These are phyloP conservation scores for Phyllosticta citriasiana DNA, from an alignment of 2,329 filamentous ascomycete species.

Conservation along the genomic window DNA sequence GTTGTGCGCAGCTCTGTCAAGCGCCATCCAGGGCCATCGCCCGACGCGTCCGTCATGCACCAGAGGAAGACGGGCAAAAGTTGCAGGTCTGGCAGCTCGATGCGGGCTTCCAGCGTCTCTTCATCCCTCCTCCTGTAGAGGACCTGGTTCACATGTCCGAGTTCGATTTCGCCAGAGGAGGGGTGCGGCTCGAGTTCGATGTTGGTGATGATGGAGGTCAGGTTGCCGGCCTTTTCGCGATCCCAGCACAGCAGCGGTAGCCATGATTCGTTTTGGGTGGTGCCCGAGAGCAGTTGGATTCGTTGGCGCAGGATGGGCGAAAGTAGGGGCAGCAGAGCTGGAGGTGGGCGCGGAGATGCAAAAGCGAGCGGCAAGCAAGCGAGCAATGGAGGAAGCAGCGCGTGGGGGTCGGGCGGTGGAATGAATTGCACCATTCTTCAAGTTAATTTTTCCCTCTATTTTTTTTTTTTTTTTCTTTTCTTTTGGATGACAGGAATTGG, in stretches of 20 bases:
- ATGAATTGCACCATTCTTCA: slow-evolving; percentile 44
- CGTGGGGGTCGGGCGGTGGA: slow-evolving; percentile 44
- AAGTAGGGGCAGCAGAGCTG: slow-evolving; percentile 50
- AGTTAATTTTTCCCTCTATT: not conserved
- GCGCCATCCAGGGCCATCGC: slow-evolving; percentile 54
- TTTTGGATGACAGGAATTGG: not conserved
- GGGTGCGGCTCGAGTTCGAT: slow-evolving; percentile 69
- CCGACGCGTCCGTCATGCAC: slow-evolving; percentile 54
- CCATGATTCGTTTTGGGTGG: slow-evolving; percentile 51
- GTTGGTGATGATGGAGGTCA: slow-evolving; percentile 52
- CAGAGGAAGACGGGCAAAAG: slow-evolving; percentile 59
- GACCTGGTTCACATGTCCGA: slow-evolving; percentile 55
- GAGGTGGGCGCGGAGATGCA: slow-evolving; percentile 48
- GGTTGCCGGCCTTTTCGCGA: slow-evolving; percentile 42
- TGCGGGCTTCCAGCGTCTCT: slow-evolving; percentile 63
- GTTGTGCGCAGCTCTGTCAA: slow-evolving; percentile 59
- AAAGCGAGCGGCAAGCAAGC: slow-evolving; percentile 54
- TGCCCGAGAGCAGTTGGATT: slow-evolving; percentile 52
- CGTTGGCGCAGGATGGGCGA: slow-evolving; percentile 55
- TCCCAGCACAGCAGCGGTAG: slow-evolving; percentile 64
- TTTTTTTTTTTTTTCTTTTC: not conserved
- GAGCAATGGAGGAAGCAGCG: slow-evolving; percentile 51
- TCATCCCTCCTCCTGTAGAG: slow-evolving; percentile 60
- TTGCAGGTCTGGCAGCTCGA: slow-evolving; percentile 51
- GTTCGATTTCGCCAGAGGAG: slow-evolving; percentile 67